Base-by-base conservation (phyloP, 2,329 filamentous ascomycete species). In the Pleoardoris graminearum region DNA sequence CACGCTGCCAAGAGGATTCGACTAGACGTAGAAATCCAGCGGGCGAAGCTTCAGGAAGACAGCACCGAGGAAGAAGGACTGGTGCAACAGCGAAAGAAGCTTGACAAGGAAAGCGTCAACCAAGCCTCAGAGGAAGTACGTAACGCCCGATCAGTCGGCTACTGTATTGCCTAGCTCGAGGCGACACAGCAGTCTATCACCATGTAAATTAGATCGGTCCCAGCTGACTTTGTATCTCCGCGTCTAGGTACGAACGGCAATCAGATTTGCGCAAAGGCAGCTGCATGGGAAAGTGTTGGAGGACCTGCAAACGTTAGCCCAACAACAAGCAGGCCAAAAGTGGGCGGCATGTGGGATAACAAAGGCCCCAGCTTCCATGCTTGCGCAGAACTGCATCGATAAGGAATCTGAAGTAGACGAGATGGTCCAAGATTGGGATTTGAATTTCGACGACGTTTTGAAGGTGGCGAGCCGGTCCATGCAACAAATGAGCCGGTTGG, bases 311-410 rank as follows among this genome's bases (percentile, higher is more conserved):
- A 25, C 52, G 7, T 33, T 65, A 23, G 48, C 54, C 8, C 36
- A 55, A 4, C 50, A 53, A 4, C 64, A 61, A 39, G 48, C 56
- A 14, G 58, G 55, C 16, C 63, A 61, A 44, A 59, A 61, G 12
- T 51, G 37, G 29, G 50, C 36, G 0, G 42, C 32, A 5, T 19
- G 36, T 19, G 39, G 51, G 7, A 11, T 14, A 12, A 19, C 43
- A n/a, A 27, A 42, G 14, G 4, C 30, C 4, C 33, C 35, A 6
- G 33, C 44, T 29, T 17, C 21, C 3, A 16, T 23, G 29, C 6
- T 39, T 29, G 22, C 47, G 21, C 38, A 48, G 14, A 21, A 36
- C 36, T 19, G 22, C 36, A 36, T 22, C 12, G 35, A 47, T 7
- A 46, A 22, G 11, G 45, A 51, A 33, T 17, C 29, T 16, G 50